Percentiles rank a stretch among this genome's conserved stretches.
phyloP scores from a whole-genome alignment of 2,329 filamentous ascomycete genomes.

The Pestalotiopsis sp. region DNA sequence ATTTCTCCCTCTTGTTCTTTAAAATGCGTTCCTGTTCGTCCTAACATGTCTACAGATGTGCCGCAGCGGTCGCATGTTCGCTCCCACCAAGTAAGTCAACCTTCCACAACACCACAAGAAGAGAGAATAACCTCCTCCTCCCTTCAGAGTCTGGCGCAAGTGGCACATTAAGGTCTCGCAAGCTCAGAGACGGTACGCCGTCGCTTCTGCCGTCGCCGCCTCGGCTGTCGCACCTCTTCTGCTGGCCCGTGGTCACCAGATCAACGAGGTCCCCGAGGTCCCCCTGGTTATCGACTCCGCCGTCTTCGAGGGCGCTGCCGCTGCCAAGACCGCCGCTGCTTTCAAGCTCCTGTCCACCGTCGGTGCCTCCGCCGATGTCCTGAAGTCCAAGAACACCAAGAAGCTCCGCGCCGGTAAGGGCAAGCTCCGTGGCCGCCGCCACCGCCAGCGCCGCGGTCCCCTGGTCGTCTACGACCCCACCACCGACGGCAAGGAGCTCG shows the following conservation, averaged over 20 bases:
- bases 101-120: no score
- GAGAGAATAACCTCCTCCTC: no score
- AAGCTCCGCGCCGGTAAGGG: constrained; percentile 99
- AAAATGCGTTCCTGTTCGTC: no score
- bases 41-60: constrained; percentile 61
- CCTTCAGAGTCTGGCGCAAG: constrained; percentile 81
- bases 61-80: constrained; percentile 99
- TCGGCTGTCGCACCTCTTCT: constrained; percentile 94
- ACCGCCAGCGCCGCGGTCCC: constrained; percentile 96
- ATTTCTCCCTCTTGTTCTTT: no score
- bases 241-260: constrained; percentile 94
- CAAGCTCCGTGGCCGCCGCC: constrained; percentile 94
- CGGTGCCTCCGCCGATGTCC: constrained; percentile 86
- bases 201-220: constrained; percentile 94
- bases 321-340: constrained; percentile 88
- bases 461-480: constrained; percentile 97
- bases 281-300: constrained; percentile 94
- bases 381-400: constrained; percentile 95
- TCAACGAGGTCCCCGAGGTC: constrained; percentile 91
- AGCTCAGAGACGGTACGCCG: constrained; percentile 98
- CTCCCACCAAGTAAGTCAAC: constrained; percentile 77
- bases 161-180: constrained; percentile 99
- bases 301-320: constrained; percentile 77
- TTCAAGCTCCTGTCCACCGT: constrained; percentile 86
- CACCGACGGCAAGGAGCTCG: constrained; percentile 91